Evolutionary conservation across 2,329 filamentous ascomycete genomes (phyloP), one percentile per base, ranked within the genome.

Genomic region (Metarhizium rileyi): DNA sequence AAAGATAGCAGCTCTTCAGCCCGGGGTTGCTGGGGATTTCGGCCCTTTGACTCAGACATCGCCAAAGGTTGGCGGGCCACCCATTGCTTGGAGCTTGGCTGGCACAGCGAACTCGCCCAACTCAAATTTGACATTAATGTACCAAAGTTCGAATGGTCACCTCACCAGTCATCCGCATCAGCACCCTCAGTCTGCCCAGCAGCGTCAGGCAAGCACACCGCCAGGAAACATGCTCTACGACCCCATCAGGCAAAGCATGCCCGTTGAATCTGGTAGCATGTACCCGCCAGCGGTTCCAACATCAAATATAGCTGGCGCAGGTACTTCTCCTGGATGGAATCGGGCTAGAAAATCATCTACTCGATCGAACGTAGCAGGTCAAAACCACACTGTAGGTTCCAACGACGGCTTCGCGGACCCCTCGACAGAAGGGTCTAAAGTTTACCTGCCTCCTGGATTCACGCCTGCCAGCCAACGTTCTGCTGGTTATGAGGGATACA

Each of bases 91-190:
- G 85, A 90, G 87, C 7, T 69, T 95, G n/a, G 89, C 89, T 0
- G 89, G 89, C 14, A 91, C 85, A 1, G 90, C 87, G 49, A 89
- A 94, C 60, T 93, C 87, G 3, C 85, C 87, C 1, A 90, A 83
- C 54, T 89, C 88, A 0, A 93, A 87, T 60, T 70, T 95, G 4
- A 90, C 88, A 1, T 77, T 91, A 50, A 79, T 94, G 61, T 94
- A 89, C 62, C 83, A 87, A 52, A 82, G 78, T 57, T 28, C 48
- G 22, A 54, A 52, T 25, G 48, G 46, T 18, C 47, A 40, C 40
- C 46, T 46, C 30, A 26, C 49, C 49, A 50, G 35, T 20, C 23
- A 40, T 36, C 6, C 55, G 46, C 46, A 47, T 30, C 46, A 48
- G 18, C 47, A 47, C 43, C 46, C 52, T n/a, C 48, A 35, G 12